These are phyloP conservation scores for Terana coerulea DNA, from an alignment of 768 basidiomycete genomes.

Conservation along the genomic window DNA sequence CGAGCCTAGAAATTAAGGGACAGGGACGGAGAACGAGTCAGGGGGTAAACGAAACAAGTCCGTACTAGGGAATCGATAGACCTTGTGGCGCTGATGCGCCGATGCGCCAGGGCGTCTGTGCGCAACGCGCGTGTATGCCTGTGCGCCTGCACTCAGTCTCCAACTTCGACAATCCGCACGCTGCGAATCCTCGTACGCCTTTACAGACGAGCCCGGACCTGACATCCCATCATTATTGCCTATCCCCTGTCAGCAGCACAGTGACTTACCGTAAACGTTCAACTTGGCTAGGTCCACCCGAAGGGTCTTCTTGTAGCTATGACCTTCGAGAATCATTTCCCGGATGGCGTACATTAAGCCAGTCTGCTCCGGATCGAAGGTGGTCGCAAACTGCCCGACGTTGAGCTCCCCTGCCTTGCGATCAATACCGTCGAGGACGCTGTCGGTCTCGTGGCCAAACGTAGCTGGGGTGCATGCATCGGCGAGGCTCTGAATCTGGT, in stretches of 20 bases:
- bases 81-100: no score
- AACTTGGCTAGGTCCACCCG: slow-evolving; percentile 21
- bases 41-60: no score
- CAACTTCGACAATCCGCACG: no score
- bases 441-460: slow-evolving; percentile 17
- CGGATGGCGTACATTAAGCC: slow-evolving; percentile 14
- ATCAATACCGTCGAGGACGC: slow-evolving; percentile 22
- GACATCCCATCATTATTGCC: no score
- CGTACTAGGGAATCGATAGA: no score
- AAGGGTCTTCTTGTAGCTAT: slow-evolving; percentile 24
- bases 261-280: slow-evolving; percentile 25
- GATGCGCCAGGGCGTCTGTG: no score
- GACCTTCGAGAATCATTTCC: slow-evolving; percentile 15
- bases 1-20: no score
- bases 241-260: no score
- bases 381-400: slow-evolving; percentile 12
- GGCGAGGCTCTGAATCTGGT: not conserved
- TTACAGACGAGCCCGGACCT: slow-evolving; percentile 26
- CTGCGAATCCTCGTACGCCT: slow-evolving; percentile 26
- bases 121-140: no score
- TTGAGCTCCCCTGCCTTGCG: slow-evolving; percentile 26
- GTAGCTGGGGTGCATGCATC: slow-evolving; percentile 20
- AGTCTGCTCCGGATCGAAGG: slow-evolving; percentile 10
- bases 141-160: no score
- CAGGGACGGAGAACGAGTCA: no score